phyloP scores from a whole-genome alignment of 2,329 filamentous ascomycete genomes.

The Keithomyces neogunnii region DNA sequence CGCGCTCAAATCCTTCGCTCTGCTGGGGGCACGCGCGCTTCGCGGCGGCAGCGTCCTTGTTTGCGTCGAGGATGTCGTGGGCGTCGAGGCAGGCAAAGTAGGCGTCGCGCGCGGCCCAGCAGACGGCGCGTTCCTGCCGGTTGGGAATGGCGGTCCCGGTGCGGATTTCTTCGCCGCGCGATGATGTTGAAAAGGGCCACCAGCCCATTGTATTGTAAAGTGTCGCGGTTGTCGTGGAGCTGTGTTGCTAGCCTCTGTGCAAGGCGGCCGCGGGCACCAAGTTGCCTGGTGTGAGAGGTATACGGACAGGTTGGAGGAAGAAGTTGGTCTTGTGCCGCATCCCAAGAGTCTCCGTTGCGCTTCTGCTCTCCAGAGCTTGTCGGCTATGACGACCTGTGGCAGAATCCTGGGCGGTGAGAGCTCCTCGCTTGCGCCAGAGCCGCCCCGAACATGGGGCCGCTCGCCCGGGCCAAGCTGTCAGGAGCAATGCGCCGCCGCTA shows the following conservation, averaged over 20 bases:
- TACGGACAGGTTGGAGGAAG: too few relatives aligned
- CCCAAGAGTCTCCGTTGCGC: not conserved
- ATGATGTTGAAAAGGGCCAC: conserved; percentile 36
- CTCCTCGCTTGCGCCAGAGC: too few relatives aligned
- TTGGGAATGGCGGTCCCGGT: conserved; percentile 65
- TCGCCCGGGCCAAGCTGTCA: too few relatives aligned
- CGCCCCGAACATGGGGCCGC: too few relatives aligned
- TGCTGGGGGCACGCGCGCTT: conserved; percentile 31
- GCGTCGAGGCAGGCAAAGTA: conserved; percentile 86
- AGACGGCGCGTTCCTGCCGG: conserved; percentile 68
- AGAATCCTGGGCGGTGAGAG: conserved; percentile 4
- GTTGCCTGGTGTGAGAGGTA: too few relatives aligned
- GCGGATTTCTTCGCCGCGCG: conserved; percentile 40
- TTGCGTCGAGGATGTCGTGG: conserved; percentile 67
- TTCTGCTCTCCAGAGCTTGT: not conserved
- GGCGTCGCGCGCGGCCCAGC: conserved; percentile 82
- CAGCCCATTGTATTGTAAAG: conserved; percentile 31
- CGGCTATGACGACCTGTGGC: not conserved
- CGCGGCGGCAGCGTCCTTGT: conserved; percentile 32
- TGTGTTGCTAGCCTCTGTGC: not conserved
- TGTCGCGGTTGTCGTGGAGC: not conserved
- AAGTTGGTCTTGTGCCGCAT: too few relatives aligned
- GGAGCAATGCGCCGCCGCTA: too few relatives aligned
- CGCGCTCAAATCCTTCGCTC: conserved; percentile 60
- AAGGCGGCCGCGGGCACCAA: too few relatives aligned